phyloP scores from a whole-genome alignment of 257 asterid genomes.

The Penstemon newberryi region DNA sequence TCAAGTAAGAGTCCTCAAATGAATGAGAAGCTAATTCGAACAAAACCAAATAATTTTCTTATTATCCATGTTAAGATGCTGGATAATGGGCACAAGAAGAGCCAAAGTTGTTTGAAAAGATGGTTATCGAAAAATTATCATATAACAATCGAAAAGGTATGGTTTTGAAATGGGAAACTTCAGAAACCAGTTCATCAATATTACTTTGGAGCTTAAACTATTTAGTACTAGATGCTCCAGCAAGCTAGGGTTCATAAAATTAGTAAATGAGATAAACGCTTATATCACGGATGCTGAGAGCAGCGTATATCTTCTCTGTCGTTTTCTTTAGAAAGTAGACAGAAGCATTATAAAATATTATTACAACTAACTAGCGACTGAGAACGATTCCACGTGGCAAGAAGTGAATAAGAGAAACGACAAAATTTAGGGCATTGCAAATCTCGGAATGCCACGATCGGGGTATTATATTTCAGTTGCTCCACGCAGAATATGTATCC shows the following conservation, averaged over 20 bases:
- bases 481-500: conserved; percentile 2
- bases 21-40: background rate
- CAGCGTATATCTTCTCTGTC: conserved; percentile 21
- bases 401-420: conserved; percentile 8
- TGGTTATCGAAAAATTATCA: background rate
- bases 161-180: background rate
- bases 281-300: conserved; percentile 8
- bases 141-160: background rate
- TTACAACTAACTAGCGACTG: background rate
- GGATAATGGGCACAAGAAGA: background rate
- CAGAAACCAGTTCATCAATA: background rate
- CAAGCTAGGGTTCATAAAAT: conserved; percentile 3
- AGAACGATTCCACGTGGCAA: background rate
- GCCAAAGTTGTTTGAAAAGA: background rate
- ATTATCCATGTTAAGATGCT: background rate
- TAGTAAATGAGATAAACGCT: conserved; percentile 19
- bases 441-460: conserved; percentile 5
- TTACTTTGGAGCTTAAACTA: background rate
- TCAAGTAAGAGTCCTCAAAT: background rate
- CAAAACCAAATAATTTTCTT: background rate
- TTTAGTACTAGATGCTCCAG: background rate
- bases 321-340: conserved; percentile 9
- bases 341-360: background rate
- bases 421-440: background rate
- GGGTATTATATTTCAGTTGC: background rate